A percentile compares a stretch with the other conserved stretches of the same genome.
phyloP scores from a whole-genome alignment of 352 stramenopile genomes.

The Pythium sp. region DNA sequence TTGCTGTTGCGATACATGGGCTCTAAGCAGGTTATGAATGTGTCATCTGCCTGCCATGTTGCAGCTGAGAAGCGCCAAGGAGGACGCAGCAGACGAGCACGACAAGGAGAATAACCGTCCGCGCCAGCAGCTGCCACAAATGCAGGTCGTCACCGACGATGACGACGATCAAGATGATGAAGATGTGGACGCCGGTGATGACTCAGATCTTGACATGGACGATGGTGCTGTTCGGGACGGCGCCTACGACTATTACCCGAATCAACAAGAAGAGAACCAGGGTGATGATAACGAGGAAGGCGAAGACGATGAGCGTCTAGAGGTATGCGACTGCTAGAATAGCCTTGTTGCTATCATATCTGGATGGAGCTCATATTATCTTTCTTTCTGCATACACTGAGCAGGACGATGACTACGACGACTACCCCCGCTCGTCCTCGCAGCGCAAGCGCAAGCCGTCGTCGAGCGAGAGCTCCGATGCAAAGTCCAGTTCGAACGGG shows the following conservation, averaged over 20 bases:
- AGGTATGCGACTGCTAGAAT: background rate
- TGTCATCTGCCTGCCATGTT: background rate
- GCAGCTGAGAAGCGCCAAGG: slow-evolving; percentile 2
- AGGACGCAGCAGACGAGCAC: slow-evolving; percentile 5
- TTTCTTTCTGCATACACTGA: background rate
- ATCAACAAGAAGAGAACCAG: slow-evolving; percentile 20
- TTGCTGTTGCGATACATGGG: background rate
- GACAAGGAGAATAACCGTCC: slow-evolving; percentile 38
- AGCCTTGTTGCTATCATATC: background rate
- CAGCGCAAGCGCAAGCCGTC: slow-evolving; percentile 22
- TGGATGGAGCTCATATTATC: background rate
- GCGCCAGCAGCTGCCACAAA: slow-evolving; percentile 6
- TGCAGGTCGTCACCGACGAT: background rate
- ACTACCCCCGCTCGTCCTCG: background rate
- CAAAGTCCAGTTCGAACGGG: background rate
- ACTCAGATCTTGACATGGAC: slow-evolving; percentile 8
- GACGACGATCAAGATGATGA: background rate
- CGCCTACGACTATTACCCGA: slow-evolving; percentile 17
- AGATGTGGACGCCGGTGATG: background rate
- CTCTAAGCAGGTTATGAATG: background rate
- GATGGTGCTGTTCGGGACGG: slow-evolving; percentile 3
- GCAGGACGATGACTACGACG: slow-evolving; percentile 4
- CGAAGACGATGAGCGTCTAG: slow-evolving; percentile 6
- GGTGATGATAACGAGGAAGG: slow-evolving; percentile 20
- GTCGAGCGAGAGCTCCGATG: slow-evolving; percentile 7